Evolutionary conservation across 1,284 basidiomycete genomes (phyloP), one percentile per base, ranked within the genome.

Genomic region (Blastosporella zonata): DNA sequence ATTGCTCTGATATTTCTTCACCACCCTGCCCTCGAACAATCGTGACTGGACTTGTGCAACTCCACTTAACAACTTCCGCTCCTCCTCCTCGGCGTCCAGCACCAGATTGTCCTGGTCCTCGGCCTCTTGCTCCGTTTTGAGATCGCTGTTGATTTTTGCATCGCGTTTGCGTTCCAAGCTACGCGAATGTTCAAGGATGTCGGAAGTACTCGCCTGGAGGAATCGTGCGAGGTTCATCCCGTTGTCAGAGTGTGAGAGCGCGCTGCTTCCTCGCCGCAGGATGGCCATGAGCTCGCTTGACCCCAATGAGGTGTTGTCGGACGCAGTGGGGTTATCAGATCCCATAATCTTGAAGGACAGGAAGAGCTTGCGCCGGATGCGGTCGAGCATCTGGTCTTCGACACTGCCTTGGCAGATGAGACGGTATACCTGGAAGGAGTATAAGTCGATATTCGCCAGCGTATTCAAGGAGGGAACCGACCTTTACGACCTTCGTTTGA

Each of bases 401-500:
- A 84, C 81, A 45, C 77, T 82, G 9, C 75, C 78, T 41, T 68
- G 67, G 55, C 78, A 81, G 36, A 81, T 75, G 18, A 81, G 62
- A 15, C 78, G 72, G 57, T 78, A 82, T 2, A 81, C 78, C 77
- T 79, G 51, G 5, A 29, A 15, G 15, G 15, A 12, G 35, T 39
- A 37, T 36, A 7, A 27, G 48, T 9, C 29, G 53, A 31, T 46
- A 18, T 9, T 17, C 15, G 27, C 5, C 22, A 25, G 4, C 13
- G 25, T 1, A 43, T 7, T 3, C n/a, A 36, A 9, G 21, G 13
- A 13, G 23, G 2, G 8, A 10, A 29, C 42, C 12, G 54, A 91
- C 90, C 67, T 84, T 90, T 61, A 94, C 90, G 52, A 80, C 77
- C 50, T 84, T 83, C 47, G 84, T 91, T 67, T 93, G 83, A 4